Evolutionary conservation across 2,329 filamentous ascomycete species (phyloP), one percentile per base, ranked within the genome.

Genomic region (Botrytis squamosa): DNA sequence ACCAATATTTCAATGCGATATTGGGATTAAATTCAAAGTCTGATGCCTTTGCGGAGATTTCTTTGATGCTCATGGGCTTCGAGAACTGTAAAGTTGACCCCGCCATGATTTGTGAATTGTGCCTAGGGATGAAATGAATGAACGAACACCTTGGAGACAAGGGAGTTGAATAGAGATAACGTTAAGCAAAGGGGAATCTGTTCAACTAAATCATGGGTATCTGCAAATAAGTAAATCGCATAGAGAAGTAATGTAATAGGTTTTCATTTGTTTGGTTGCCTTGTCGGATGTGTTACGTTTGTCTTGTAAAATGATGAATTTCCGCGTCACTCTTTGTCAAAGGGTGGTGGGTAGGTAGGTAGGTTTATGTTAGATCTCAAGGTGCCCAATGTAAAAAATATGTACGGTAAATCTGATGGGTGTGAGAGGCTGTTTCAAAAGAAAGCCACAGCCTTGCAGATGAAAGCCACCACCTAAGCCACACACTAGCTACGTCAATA

Each of bases 11-110:
- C 73, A 98, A 86, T 4, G 92, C 88, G 70, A 97, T 92, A 46
- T 88, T 87, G 2, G 88, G 87, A 81, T 94, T 93, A 84, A 95
- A 98, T 73, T 92, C 89, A 81, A 96, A 98, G 76, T 92, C 89
- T 76, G 91, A 87, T 4, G 95, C 96, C 77, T 91, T 90, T 44
- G 88, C 86, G 18, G 91, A 89, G 75, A 98, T 92, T 80, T 97
- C 92, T 79, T 91, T 91, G 73, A 96, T 88, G 77, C 87, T 94
- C 83, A 92, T 84, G 59, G 94, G 94, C 79, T 77, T 78, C 25
- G 77, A 77, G 25, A 75, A 70, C 70, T 78, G 76, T 52, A 72
- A 57, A 33, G 70, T 64, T 71, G 77, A 77, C 77, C 78, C 78
- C 76, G 78, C 78, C 80, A 81, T 82, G 71, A 73, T 74, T 75